Evolutionary conservation across 2,329 filamentous ascomycete genomes (phyloP).

Genomic region (Diaporthe ilicicola): DNA sequence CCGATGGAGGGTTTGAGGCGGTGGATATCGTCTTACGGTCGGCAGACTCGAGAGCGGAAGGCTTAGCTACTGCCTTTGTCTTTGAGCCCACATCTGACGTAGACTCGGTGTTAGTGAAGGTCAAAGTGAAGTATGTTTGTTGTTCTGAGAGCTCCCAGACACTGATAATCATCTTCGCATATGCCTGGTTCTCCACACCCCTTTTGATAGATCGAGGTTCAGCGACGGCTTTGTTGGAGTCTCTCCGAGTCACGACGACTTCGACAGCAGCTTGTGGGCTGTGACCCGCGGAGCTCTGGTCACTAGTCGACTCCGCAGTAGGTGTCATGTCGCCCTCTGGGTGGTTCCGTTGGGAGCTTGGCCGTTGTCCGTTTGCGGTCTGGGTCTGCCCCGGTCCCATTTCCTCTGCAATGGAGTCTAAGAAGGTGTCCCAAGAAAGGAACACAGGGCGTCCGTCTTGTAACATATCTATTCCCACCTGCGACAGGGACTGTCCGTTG

Average conservation of each 20-base stretch:
- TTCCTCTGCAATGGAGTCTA: constrained; percentile 61
- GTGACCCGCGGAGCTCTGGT: constrained; percentile 33
- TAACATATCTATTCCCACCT: constrained; percentile 78
- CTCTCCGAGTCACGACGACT: constrained; percentile 68
- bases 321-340: constrained; percentile 17
- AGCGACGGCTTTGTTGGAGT: constrained; percentile 50
- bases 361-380: constrained; percentile 26
- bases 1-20: constrained; percentile 55
- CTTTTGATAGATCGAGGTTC: constrained; percentile 46
- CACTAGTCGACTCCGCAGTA: constrained; percentile 3
- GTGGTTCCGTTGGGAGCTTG: constrained; percentile 8
- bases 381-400: constrained; percentile 40
- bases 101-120: constrained; percentile 71
- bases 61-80: constrained; percentile 50
- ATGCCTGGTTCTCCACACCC: constrained; percentile 53
- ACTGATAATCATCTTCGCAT: constrained; percentile 80
- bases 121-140: constrained; percentile 76
- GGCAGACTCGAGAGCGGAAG: constrained; percentile 53
- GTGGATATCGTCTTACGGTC: constrained; percentile 54
- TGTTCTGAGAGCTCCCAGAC: constrained; percentile 75
- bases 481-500: constrained; percentile 70
- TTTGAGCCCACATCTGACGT: constrained; percentile 43
- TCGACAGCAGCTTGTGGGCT: constrained; percentile 66
- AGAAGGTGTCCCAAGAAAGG: constrained; percentile 66
- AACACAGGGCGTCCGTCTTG: constrained; percentile 71